A percentile compares a stretch with the other conserved stretches of the same genome.
These are phyloP conservation scores for Aureobasidium sp. DNA, from an alignment of 2,329 filamentous ascomycete species.

Conservation along the genomic window DNA sequence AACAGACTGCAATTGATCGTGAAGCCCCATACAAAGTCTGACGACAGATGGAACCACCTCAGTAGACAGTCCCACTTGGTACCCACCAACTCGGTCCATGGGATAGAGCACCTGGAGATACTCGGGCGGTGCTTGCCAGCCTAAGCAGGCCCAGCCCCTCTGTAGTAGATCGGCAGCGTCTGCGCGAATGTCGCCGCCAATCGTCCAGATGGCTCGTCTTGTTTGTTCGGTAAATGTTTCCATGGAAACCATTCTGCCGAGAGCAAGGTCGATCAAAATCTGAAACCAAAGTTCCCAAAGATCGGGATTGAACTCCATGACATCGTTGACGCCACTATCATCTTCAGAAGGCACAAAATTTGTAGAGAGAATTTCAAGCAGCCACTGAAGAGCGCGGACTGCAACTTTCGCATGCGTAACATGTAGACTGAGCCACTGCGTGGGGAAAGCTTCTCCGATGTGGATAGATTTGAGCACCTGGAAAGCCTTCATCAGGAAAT, in stretches of 20 bases:
- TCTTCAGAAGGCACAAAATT: conserved; percentile 81
- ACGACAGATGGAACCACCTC: conserved; percentile 85
- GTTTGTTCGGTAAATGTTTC: conserved; percentile 98
- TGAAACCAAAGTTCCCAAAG: conserved; percentile 92
- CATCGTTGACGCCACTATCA: conserved; percentile 59
- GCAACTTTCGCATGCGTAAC: conserved; percentile 44
- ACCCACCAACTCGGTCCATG: conserved; percentile 80
- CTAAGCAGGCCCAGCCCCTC: conserved; percentile 87
- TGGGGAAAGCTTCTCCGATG: conserved; percentile 80
- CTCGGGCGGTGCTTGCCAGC: conserved; percentile 83
- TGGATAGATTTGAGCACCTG: conserved; percentile 85
- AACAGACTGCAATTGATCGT: conserved; percentile 81
- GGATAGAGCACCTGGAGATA: conserved; percentile 66
- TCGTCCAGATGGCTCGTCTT: conserved; percentile 94
- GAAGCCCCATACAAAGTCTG: conserved; percentile 88
- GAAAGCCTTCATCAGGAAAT: conserved; percentile 38
- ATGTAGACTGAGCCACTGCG: conserved; percentile 83
- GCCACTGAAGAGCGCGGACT: conserved; percentile 16
- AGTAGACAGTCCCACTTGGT: conserved; percentile 97
- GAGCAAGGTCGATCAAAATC: conserved; percentile 79
- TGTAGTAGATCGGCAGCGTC: conserved; percentile 80
- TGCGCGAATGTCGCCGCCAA: conserved; percentile 91
- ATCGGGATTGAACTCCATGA: conserved; percentile 71
- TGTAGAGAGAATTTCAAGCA: conserved; percentile 63
- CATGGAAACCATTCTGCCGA: conserved; percentile 78